Conservation (phyloP, 2,329 filamentous ascomycete genomes). For the Cercospora canescens region DNA sequence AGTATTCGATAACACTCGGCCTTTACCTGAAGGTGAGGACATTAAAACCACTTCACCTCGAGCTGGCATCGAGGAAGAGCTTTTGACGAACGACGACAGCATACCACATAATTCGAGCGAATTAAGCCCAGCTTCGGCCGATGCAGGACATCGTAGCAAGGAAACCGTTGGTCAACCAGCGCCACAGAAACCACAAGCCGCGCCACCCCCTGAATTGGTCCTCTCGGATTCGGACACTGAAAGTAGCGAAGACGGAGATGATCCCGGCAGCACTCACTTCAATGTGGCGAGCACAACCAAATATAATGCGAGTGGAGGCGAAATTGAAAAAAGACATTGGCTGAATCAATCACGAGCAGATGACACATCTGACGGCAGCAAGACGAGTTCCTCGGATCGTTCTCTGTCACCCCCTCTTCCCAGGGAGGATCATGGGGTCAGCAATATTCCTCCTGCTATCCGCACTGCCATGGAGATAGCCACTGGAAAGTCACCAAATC, state of each 20-base stretch:
- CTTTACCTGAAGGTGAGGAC: constrained; percentile 26
- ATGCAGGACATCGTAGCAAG: neutral
- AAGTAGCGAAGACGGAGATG: constrained; percentile 7
- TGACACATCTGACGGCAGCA: neutral
- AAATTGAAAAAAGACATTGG: neutral
- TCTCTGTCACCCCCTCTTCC: neutral
- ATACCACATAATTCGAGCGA: constrained; percentile 3
- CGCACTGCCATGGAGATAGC: constrained; percentile 11
- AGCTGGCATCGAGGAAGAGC: neutral
- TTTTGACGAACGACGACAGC: constrained; percentile 19
- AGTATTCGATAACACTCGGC: constrained; percentile 22
- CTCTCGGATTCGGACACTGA: constrained; percentile 3
- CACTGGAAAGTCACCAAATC: neutral
- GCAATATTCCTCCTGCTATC: neutral
- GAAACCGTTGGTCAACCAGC: neutral
- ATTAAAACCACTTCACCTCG: neutral
- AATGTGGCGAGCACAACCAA: neutral
- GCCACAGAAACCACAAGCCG: neutral
- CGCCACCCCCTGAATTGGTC: neutral
- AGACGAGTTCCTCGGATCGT: neutral
- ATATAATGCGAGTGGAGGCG: neutral
- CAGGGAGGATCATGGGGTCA: neutral
- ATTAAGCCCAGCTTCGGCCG: neutral
- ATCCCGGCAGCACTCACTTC: neutral
- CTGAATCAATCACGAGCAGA: neutral